Percentiles rank a stretch among this genome's conserved stretches.
phyloP scores from a whole-genome alignment of 73 alveolate species.

The Effrenium voratum region DNA sequence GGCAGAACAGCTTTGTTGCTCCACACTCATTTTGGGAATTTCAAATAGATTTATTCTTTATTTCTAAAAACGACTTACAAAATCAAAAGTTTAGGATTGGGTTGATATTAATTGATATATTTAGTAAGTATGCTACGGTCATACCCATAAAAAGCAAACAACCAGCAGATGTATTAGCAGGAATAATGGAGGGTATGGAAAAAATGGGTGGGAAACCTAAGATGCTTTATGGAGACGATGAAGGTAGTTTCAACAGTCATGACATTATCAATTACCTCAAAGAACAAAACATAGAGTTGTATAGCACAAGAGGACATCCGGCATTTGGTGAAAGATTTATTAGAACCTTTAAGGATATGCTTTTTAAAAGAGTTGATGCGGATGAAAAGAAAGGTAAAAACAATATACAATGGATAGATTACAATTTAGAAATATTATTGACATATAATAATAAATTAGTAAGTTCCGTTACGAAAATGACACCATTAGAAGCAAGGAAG shows the following conservation, averaged over 20 bases:
- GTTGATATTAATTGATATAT: background rate
- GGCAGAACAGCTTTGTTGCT: slow-evolving; percentile 3
- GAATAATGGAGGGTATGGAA: background rate
- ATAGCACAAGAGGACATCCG: slow-evolving; percentile 3
- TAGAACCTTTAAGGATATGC: background rate
- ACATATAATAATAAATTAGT: background rate
- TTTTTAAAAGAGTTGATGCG: background rate
- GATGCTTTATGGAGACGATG: background rate
- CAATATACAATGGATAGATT: background rate
- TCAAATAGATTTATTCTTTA: background rate
- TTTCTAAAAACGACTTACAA: background rate
- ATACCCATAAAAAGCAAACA: background rate
- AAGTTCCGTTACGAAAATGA: background rate
- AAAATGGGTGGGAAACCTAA: background rate
- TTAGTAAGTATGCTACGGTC: slow-evolving; percentile 14
- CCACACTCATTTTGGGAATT: background rate
- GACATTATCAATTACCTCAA: background rate
- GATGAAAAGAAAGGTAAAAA: background rate
- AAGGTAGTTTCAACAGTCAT: background rate
- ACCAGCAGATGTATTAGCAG: background rate
- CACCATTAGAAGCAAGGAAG: background rate
- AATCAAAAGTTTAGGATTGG: background rate
- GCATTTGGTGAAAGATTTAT: background rate
- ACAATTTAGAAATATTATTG: background rate
- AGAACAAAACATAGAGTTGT: background rate